Conservation (phyloP, 148 eudicot species). For the Tetragonia tetragonoides region DNA sequence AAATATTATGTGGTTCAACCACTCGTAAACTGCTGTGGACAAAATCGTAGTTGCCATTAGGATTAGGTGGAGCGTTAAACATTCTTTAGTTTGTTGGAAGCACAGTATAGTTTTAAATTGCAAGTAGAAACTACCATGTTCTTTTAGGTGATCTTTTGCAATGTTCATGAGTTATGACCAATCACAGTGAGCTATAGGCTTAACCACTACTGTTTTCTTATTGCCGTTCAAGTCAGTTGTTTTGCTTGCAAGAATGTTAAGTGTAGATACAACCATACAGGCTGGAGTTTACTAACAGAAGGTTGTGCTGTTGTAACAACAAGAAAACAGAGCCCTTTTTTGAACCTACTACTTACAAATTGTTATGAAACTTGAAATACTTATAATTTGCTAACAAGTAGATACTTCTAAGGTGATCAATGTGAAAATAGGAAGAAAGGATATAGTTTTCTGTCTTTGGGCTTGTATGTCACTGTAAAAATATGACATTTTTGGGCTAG, state of each 20-base stretch:
- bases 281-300: too few relatives aligned
- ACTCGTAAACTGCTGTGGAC: conserved; percentile 3
- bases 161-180: background rate
- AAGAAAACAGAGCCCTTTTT: too few relatives aligned
- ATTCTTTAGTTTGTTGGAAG: conserved; percentile 13
- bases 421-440: background rate
- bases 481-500: background rate
- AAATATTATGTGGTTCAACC: conserved; percentile 16
- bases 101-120: background rate
- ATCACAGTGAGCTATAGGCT: background rate
- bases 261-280: too few relatives aligned
- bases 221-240: background rate
- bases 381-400: background rate
- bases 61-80: conserved; percentile 2
- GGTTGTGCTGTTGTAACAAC: too few relatives aligned
- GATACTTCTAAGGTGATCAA: background rate
- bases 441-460: background rate
- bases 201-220: conserved; percentile 1
- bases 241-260: too few relatives aligned
- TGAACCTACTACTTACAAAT: too few relatives aligned
- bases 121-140: conserved; percentile 2
- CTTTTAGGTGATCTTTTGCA: conserved; percentile 22
- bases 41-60: background rate
- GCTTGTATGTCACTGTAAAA: background rate
- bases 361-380: too few relatives aligned